Evolutionary conservation across 2,329 filamentous ascomycete genomes (phyloP).

Genomic region (Eutypa lata): DNA sequence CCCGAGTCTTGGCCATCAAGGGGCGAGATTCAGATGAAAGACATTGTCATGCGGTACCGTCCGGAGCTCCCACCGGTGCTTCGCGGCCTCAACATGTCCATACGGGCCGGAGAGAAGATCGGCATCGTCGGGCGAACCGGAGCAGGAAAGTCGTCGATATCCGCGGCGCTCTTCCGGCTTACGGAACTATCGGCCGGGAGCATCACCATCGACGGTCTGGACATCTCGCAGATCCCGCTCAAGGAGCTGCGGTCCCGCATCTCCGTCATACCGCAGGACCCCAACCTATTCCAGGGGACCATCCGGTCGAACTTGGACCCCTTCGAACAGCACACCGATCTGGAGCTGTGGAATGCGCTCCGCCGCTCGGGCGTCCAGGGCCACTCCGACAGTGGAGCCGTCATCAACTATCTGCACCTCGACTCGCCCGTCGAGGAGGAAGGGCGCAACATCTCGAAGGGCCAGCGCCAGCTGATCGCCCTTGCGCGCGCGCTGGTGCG

Average conservation of each 20-base stretch:
- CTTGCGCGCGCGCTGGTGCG: slow-evolving; percentile 67
- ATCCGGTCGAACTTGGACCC: slow-evolving; percentile 72
- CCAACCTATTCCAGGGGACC: slow-evolving; percentile 68
- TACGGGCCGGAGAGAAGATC: slow-evolving; percentile 60
- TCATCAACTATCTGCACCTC: slow-evolving; percentile 65
- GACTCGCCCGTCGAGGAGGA: slow-evolving; percentile 57
- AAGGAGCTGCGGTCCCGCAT: slow-evolving; percentile 70
- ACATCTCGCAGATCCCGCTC: slow-evolving; percentile 67
- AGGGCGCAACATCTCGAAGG: slow-evolving; percentile 70
- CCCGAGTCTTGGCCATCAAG: slow-evolving; percentile 69
- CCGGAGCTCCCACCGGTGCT: slow-evolving; percentile 65
- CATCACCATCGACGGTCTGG: slow-evolving; percentile 67
- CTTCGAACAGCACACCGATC: slow-evolving; percentile 67
- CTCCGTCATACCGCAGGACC: slow-evolving; percentile 75
- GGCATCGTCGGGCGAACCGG: slow-evolving; percentile 74
- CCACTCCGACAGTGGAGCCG: slow-evolving; percentile 58
- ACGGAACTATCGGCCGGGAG: slow-evolving; percentile 68
- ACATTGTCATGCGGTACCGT: slow-evolving; percentile 67
- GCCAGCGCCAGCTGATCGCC: slow-evolving; percentile 48
- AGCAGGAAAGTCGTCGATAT: slow-evolving; percentile 72
- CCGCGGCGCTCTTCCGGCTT: slow-evolving; percentile 68
- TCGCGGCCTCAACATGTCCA: slow-evolving; percentile 63
- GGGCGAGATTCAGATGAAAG: slow-evolving; percentile 64
- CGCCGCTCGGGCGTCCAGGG: slow-evolving; percentile 43
- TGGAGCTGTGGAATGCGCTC: slow-evolving; percentile 69